A percentile compares a stretch with the other conserved stretches of the same genome.
Conservation (phyloP, 169 alveolate genomes). For the Miamiensis avidus region DNA sequence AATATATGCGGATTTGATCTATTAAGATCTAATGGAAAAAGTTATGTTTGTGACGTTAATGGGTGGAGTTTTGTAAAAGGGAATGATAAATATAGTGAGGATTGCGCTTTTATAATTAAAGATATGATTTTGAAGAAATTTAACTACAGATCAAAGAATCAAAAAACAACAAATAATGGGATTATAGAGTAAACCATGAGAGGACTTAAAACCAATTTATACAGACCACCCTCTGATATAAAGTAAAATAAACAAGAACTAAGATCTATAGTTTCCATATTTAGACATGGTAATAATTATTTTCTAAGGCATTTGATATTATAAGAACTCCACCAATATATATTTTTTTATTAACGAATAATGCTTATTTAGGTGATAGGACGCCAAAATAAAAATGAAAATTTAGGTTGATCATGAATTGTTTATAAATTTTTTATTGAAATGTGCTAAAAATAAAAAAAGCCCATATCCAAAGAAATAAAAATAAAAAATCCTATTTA, state of each 20-base stretch:
- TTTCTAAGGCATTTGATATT: neutral
- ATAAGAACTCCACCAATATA: neutral
- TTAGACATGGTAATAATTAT: constrained; percentile 98
- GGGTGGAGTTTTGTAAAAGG: constrained; percentile 98
- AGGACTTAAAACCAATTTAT: neutral
- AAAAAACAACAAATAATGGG: neutral
- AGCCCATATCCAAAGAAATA: constrained; percentile 15
- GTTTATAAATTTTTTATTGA: constrained; percentile 78
- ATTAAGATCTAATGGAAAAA: constrained; percentile 89
- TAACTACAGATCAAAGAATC: neutral
- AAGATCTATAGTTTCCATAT: constrained; percentile 95
- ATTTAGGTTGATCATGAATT: constrained; percentile 83
- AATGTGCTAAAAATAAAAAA: constrained; percentile 28
- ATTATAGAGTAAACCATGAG: neutral
- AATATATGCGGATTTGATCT: constrained; percentile 93
- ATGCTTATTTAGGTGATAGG: constrained; percentile 80
- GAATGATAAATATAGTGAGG: constrained; percentile 92
- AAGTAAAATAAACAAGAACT: constrained; percentile 83
- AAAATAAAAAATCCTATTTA: constrained; percentile 52
- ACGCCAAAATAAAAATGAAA: constrained; percentile 97
- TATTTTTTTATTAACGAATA: neutral
- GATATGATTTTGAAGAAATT: constrained; percentile 40
- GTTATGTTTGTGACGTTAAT: constrained; percentile 98
- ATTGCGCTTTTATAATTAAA: constrained; percentile 82
- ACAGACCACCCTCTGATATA: neutral